Conservation (phyloP, 2,329 filamentous ascomycete species). For the Fusarium brachygibbosum region DNA sequence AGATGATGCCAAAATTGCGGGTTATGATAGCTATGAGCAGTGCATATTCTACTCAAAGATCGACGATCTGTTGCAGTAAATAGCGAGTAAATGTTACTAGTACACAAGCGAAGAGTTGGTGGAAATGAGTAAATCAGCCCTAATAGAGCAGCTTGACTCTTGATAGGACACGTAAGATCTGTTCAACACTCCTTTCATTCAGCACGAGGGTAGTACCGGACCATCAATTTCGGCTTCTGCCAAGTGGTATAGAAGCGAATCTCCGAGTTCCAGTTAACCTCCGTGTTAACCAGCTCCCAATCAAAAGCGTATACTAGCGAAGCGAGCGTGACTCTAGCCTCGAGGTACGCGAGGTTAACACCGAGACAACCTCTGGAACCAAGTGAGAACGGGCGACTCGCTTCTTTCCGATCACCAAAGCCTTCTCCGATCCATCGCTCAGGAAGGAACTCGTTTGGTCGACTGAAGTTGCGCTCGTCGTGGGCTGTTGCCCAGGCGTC, state of each 20-base stretch:
- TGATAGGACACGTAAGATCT: no score
- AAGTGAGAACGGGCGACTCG: slow-evolving; percentile 12
- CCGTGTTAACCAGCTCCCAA: slow-evolving; percentile 11
- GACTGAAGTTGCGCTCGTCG: slow-evolving; percentile 15
- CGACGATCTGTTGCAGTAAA: background rate
- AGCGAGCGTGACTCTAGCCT: slow-evolving; percentile 1
- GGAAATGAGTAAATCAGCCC: background rate
- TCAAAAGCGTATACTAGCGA: slow-evolving; percentile 7
- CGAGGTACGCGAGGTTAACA: slow-evolving; percentile 22
- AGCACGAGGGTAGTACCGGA: background rate
- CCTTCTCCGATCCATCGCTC: slow-evolving; percentile 21
- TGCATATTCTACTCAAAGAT: background rate
- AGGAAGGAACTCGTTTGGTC: slow-evolving; percentile 10
- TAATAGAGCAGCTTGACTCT: no score
- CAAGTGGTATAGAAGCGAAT: background rate
- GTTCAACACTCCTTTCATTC: background rate
- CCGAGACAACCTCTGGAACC: slow-evolving; percentile 11
- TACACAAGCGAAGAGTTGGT: background rate
- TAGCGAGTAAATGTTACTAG: background rate
- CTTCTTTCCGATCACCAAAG: slow-evolving; percentile 11
- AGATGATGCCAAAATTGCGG: background rate
- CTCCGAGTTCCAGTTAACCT: background rate
- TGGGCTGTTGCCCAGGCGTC: slow-evolving; percentile 6
- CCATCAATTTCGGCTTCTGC: background rate
- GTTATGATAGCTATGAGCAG: background rate